phyloP scores from a whole-genome alignment of 805 yeast species.

The Hanseniaspora opuntiae region DNA sequence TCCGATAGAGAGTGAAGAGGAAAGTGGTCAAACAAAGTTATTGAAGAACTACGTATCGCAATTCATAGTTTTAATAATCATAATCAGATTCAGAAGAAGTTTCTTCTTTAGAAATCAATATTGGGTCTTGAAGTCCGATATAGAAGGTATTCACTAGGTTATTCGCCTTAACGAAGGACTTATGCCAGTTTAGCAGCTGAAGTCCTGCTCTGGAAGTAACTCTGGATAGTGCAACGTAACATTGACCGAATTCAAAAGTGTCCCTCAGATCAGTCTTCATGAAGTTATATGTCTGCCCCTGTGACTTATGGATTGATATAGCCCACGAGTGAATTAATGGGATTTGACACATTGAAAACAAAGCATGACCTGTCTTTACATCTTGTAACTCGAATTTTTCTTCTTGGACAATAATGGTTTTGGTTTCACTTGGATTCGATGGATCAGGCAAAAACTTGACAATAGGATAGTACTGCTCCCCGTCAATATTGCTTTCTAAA shows the following conservation, averaged over 20 bases:
- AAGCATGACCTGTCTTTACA: conserved; percentile 42
- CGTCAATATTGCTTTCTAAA: too few relatives aligned
- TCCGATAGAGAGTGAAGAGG: too few relatives aligned
- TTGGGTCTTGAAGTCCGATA: conserved; percentile 24
- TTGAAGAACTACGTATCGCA: too few relatives aligned
- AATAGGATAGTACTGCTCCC: conserved; percentile 38
- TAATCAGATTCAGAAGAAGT: too few relatives aligned
- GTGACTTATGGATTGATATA: conserved; percentile 85
- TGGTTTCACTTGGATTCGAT: conserved; percentile 44
- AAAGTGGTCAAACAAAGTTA: too few relatives aligned
- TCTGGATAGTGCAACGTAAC: conserved; percentile 86
- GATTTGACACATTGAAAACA: conserved; percentile 64
- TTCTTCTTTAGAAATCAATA: too few relatives aligned
- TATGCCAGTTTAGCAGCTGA: conserved; percentile 64
- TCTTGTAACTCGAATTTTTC: conserved; percentile 76
- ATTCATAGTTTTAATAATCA: too few relatives aligned
- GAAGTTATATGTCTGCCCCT: conserved; percentile 73
- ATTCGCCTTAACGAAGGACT: conserved; percentile 55
- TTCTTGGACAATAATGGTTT: conserved; percentile 63
- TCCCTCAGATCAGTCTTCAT: conserved; percentile 63
- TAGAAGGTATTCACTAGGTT: conserved; percentile 61
- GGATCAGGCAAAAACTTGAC: conserved; percentile 51
- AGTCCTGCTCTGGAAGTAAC: conserved; percentile 74
- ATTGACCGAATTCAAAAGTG: conserved; percentile 85
- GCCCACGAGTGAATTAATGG: conserved; percentile 94